Base-by-base conservation (phyloP, 2,329 filamentous ascomycete species). In the Cordyceps sp. region DNA sequence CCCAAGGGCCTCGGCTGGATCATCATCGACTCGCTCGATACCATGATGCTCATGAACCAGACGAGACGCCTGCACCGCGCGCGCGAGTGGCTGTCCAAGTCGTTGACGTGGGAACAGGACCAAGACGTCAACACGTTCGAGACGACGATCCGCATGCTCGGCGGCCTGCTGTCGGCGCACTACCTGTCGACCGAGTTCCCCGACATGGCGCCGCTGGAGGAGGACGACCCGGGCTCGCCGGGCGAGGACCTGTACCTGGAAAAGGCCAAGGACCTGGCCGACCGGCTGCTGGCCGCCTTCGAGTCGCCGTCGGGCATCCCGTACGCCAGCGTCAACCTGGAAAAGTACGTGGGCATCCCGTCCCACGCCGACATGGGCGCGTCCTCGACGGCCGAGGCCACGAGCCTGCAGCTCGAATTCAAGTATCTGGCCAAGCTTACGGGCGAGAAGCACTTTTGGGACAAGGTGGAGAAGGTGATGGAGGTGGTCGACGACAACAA, bases 61-160 rank as follows among this genome's bases (percentile, higher is more conserved):
- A 96, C 88, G 12, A 79, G 74, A 21, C 76, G 86, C 38, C 67
- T 98, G 25, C 68, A 75, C 24, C 76, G 92, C 47, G 88, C 90
- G 19, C 69, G 88, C 34, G 72, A 93, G 48, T 98, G 90, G 90
- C 73, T 98, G 30, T 67, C 81, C 2, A 77, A 73, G 5, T 75
- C 75, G 7, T 57, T 96, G 39, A 77, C 75, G 10, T 96, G 92
- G 58, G 77, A 94, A 37, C 84, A 93, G 53, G 69, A 94, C 46
- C 85, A 94, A 52, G 84, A 94, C 50, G 88, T 98, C 34, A 96
- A 85, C 53, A 94, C 85, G 0, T 98, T 96, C 45, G 90, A 98
- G 59, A 96, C 88, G 7, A 96, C 88, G 0, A 96, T 96, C 45
- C 80, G 90, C 32, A 96, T 96, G 86, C 64, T 98, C 31, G 90